Evolutionary conservation across 2,329 filamentous ascomycete genomes (phyloP).

Genomic region (Pseudopithomyces chartarum): DNA sequence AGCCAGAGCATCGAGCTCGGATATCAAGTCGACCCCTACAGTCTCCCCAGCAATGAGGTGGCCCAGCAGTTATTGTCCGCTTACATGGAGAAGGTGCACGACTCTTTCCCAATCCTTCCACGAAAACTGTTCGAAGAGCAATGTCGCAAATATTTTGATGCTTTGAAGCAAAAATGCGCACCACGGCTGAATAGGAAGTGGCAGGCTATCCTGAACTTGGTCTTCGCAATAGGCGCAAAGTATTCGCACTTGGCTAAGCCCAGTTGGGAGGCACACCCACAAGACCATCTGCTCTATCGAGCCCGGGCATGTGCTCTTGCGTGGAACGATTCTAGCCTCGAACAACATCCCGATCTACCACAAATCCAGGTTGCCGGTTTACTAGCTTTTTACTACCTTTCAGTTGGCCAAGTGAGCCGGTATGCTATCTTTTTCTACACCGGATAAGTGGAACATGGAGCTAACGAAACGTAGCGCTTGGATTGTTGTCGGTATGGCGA

Average conservation of each 20-base stretch:
- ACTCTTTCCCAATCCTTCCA: slow-evolving; percentile 45
- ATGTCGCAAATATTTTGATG: slow-evolving; percentile 38
- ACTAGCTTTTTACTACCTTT: slow-evolving; percentile 48
- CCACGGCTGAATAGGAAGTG: slow-evolving; percentile 33
- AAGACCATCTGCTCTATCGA: slow-evolving; percentile 47
- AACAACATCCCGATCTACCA: slow-evolving; percentile 43
- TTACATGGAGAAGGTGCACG: slow-evolving; percentile 47
- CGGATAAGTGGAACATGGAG: background rate
- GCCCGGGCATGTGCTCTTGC: slow-evolving; percentile 43
- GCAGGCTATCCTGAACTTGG: slow-evolving; percentile 48
- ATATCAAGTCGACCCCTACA: slow-evolving; percentile 35
- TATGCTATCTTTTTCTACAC: slow-evolving; percentile 21
- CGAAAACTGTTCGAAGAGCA: slow-evolving; percentile 39
- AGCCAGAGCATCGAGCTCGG: slow-evolving; percentile 29
- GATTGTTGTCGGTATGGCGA: slow-evolving; percentile 42
- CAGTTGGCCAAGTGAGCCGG: slow-evolving; percentile 48
- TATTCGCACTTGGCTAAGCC: slow-evolving; percentile 42
- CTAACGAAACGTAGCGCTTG: slow-evolving; percentile 40
- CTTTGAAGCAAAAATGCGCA: slow-evolving; percentile 22
- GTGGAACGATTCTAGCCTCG: slow-evolving; percentile 32
- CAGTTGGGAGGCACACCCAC: slow-evolving; percentile 27
- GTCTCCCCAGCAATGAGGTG: slow-evolving; percentile 35
- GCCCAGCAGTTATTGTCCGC: slow-evolving; percentile 40
- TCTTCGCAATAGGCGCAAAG: slow-evolving; percentile 50
- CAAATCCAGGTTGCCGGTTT: slow-evolving; percentile 47